A percentile compares a stretch with the other conserved stretches of the same genome.
Evolutionary conservation across 116 monocot species (phyloP).

Genomic region (Cymodocea nodosa): DNA sequence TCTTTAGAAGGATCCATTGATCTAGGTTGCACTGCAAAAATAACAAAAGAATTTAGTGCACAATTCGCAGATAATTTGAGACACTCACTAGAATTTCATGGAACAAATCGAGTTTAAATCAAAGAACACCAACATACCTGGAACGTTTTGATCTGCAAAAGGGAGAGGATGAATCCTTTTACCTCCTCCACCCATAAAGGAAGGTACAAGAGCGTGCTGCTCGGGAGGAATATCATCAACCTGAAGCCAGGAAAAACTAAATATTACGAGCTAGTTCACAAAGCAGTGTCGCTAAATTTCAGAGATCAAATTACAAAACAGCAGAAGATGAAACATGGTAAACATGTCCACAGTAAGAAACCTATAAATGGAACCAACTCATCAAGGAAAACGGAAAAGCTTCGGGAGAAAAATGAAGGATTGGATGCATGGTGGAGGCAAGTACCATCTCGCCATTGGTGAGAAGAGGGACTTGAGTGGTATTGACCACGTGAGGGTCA

Average conservation of each 20-base stretch:
- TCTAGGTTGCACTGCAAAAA: conserved; percentile 63
- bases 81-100: background rate
- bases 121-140: conserved; percentile 24
- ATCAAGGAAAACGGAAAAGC: too few species aligned
- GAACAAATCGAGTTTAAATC: background rate
- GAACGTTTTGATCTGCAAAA: conserved; percentile 44
- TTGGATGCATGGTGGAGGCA: background rate
- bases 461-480: conserved; percentile 53
- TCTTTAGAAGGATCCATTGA: conserved; percentile 94
- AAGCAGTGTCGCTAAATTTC: background rate
- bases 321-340: background rate
- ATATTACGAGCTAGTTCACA: background rate
- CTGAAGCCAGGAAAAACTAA: conserved; percentile 10
- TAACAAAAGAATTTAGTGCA: background rate
- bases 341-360: background rate
- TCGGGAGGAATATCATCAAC: conserved; percentile 87
- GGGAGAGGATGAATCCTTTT: conserved; percentile 88
- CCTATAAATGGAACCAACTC: background rate
- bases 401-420: background rate
- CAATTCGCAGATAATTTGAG: conserved; percentile 1
- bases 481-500: conserved; percentile 28
- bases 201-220: conserved; percentile 84
- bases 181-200: conserved; percentile 78
- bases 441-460: conserved; percentile 86
- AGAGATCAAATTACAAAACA: too few species aligned